These are phyloP conservation scores for Clavariopsis aquatica DNA, from an alignment of 495 filamentous ascomycete genomes.

Conservation along the genomic window DNA sequence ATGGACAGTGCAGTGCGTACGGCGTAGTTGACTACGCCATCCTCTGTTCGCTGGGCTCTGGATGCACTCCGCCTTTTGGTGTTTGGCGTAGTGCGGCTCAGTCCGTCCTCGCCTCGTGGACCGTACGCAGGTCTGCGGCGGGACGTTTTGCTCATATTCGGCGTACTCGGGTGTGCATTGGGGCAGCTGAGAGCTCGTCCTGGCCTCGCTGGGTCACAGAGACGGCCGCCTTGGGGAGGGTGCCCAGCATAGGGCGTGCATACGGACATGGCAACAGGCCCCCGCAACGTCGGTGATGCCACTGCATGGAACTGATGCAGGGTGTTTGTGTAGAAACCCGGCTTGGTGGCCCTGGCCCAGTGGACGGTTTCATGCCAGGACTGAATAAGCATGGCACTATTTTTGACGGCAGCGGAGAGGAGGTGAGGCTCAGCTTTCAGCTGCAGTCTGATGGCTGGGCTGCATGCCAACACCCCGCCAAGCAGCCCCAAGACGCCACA, in stretches of 20 bases:
- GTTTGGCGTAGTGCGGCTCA: background rate
- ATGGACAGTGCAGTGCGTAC: background rate
- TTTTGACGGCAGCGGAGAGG: background rate
- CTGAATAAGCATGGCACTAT: background rate
- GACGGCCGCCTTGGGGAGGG: background rate
- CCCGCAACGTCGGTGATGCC: background rate
- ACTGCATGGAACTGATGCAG: too few species aligned
- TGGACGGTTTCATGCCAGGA: background rate
- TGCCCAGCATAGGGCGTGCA: background rate
- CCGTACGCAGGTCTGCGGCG: background rate
- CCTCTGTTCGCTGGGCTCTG: background rate
- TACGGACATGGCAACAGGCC: background rate
- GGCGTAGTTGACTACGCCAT: background rate
- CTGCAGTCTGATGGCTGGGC: background rate
- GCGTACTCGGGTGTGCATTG: background rate
- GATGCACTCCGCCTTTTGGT: background rate
- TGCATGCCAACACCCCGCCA: too few species aligned
- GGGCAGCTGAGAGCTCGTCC: background rate
- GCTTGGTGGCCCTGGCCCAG: too few species aligned
- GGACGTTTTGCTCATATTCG: too few species aligned
- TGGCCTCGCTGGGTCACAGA: background rate
- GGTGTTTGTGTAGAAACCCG: too few species aligned
- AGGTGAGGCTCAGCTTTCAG: background rate
- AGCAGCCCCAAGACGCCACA: background rate
- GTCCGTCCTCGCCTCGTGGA: background rate